phyloP scores from a whole-genome alignment of 441 rosid genomes.

The Syzygium malaccense region DNA sequence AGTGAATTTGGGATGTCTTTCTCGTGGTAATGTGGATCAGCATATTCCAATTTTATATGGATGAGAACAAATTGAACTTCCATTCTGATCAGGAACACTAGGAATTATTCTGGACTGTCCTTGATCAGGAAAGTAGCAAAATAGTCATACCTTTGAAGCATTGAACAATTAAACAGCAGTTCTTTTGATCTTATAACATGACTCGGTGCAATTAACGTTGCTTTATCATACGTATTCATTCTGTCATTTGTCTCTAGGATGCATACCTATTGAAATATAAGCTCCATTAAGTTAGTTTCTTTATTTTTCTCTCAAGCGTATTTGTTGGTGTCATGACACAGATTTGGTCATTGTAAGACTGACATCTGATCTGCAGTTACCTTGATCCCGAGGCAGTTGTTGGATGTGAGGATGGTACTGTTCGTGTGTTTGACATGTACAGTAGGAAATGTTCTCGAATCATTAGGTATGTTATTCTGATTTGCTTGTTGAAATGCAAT shows the following conservation, averaged over 20 bases:
- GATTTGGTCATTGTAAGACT: not conserved
- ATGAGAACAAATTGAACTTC: not conserved
- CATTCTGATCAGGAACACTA: not conserved
- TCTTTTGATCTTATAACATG: not conserved
- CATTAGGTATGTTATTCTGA: constrained; percentile 30
- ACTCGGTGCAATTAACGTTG: not conserved
- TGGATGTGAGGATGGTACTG: constrained; percentile 91
- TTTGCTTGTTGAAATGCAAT: not conserved
- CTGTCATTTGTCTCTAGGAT: not conserved
- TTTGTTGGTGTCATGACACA: not conserved
- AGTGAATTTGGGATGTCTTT: not conserved
- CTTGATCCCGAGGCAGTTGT: constrained; percentile 85
- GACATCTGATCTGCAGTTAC: constrained; percentile 35
- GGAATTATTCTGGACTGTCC: not conserved
- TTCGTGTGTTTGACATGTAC: constrained; percentile 87
- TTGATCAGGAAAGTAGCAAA: not conserved
- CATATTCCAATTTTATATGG: not conserved
- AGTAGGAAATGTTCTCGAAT: constrained; percentile 73
- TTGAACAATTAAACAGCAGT: not conserved
- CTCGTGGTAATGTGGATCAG: not conserved
- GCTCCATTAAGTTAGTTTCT: not conserved
- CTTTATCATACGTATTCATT: not conserved
- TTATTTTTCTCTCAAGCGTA: not conserved
- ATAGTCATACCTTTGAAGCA: not conserved
- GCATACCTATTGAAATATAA: not conserved